These are phyloP conservation scores for Pogostemon cablin DNA, from an alignment of 257 asterid species.

Conservation along the genomic window DNA sequence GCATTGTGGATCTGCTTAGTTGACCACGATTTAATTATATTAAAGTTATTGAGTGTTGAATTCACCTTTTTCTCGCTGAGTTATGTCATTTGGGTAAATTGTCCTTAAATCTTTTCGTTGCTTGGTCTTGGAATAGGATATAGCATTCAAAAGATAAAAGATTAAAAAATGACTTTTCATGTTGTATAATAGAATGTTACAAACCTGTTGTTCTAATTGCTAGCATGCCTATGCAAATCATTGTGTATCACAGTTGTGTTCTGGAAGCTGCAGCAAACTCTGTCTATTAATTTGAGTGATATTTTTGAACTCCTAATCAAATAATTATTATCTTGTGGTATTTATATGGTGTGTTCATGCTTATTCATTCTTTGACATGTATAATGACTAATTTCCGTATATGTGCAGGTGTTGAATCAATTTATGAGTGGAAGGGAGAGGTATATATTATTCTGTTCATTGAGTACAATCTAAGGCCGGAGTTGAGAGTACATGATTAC, in stretches of 20 bases:
- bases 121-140: constrained; percentile 17
- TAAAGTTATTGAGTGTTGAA: constrained; percentile 9
- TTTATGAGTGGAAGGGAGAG: constrained; percentile 96
- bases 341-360: background rate
- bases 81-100: background rate
- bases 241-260: constrained; percentile 5
- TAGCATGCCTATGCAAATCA: constrained; percentile 12
- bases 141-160: background rate
- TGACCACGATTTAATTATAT: background rate
- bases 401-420: constrained; percentile 79
- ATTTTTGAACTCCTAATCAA: background rate
- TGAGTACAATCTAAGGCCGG: background rate
- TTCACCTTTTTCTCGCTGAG: background rate
- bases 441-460: constrained; percentile 39
- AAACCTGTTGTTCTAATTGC: background rate
- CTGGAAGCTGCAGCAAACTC: background rate
- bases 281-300: background rate
- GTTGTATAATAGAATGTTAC: background rate
- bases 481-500: background rate
- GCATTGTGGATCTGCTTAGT: background rate
- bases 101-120: constrained; percentile 4
- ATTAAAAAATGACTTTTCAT: background rate
- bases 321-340: background rate
- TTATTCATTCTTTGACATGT: constrained; percentile 11
- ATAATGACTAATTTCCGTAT: constrained; percentile 7